Base-by-base conservation (phyloP, 257 asterid species). In the Scutellaria galericulata region DNA sequence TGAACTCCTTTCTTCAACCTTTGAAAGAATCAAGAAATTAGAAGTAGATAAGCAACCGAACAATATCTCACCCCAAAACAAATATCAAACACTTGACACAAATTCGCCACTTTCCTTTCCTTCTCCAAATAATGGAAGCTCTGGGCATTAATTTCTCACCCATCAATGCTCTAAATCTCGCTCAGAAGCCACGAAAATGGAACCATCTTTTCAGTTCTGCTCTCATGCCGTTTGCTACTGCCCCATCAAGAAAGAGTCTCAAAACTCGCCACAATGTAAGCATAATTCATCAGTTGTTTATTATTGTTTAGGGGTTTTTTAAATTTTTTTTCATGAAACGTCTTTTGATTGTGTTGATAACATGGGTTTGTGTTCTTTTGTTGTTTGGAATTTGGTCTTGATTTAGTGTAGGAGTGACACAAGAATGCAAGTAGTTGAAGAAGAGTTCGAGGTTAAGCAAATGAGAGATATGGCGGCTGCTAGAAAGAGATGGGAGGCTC, bases 381-480 rank as follows among this genome's bases (percentile, higher is more conserved):
- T 14, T 35, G 48, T 24, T 66, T 14, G 71, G 51, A 7, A 53
- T 51, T 75, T 73, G 76, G 66, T 51, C 78, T 79, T 68, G 7
- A 50, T 79, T 31, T 83, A 86, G 95, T 63, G 56, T 61, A 80
- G 79, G 74, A 64, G 79, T 65, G 83, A 54, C 35, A 80, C 81
- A 79, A 84, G 88, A 82, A 80, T 89, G 93, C 95, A 91, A 81
- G 92, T 83, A 12, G 93, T 84, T 72, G 91, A 86, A 58, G 97
- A 94, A 78, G 97, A 91, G 79, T 89, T 74, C 71, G 99, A 91
- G 81, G 86, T 91, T 84, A 89, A 91, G 91, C 99, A 94, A 82
- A 77, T 86, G 87, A 91, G 78, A 74, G 99, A 94, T 72, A 87
- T 94, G 97, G 97, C 99, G 76, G 98, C 99, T 59, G 96, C 99